These are phyloP conservation scores for Mangifera indica DNA, from an alignment of 345 rosid species.

Conservation along the genomic window DNA sequence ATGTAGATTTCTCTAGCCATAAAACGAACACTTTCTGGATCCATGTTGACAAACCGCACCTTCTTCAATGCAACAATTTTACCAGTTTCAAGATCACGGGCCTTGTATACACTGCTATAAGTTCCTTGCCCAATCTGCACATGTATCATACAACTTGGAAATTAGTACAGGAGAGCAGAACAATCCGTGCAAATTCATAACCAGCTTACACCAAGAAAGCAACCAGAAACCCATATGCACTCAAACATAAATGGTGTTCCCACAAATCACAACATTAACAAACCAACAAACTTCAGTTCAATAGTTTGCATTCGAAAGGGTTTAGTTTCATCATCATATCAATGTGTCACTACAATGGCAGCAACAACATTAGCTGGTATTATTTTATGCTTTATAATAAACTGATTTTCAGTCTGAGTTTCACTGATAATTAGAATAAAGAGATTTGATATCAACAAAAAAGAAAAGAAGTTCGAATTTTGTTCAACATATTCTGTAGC, in stretches of 20 bases:
- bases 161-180: neutral
- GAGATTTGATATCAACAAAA: neutral
- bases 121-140: slow-evolving; percentile 97
- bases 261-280: neutral
- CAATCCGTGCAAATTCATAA: neutral
- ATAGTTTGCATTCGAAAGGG: neutral
- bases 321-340: neutral
- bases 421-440: neutral
- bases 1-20: slow-evolving; percentile 94
- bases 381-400: neutral
- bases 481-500: neutral
- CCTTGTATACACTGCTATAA: slow-evolving; percentile 80
- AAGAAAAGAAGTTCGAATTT: neutral
- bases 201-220: neutral
- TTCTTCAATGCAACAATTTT: slow-evolving; percentile 89
- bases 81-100: slow-evolving; percentile 66
- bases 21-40: slow-evolving; percentile 85
- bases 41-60: slow-evolving; percentile 84
- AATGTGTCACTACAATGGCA: neutral
- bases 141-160: neutral
- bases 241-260: neutral
- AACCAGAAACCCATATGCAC: neutral
- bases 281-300: neutral
- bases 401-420: neutral
- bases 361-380: neutral